These are phyloP conservation scores for Cryomyces minteri DNA, from an alignment of 495 filamentous ascomycete genomes.

Conservation along the genomic window DNA sequence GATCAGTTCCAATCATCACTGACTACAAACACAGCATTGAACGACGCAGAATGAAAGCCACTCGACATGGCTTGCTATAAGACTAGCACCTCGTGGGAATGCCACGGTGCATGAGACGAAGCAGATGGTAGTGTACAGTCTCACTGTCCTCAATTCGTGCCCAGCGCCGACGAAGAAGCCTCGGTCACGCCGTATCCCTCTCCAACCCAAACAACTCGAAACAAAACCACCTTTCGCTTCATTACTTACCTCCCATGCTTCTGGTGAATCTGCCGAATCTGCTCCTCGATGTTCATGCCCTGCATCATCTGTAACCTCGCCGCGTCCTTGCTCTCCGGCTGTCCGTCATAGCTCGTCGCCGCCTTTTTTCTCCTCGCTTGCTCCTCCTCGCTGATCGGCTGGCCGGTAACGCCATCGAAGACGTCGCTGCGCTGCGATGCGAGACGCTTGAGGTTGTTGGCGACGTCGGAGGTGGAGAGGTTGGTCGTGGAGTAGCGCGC, in stretches of 20 bases:
- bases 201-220: no score
- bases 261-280: conserved; percentile 48
- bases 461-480: conserved; percentile 69
- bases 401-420: conserved; percentile 61
- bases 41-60: no score
- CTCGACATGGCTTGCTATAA: no score
- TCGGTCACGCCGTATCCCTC: no score
- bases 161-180: no score
- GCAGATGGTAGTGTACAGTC: no score
- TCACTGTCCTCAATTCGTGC: no score
- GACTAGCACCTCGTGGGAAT: no score
- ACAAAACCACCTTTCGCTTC: no score
- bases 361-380: conserved; percentile 55
- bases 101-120: no score
- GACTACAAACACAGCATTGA: no score
- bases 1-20: no score
- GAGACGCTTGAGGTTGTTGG: conserved; percentile 88
- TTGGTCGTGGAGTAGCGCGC: conserved; percentile 74
- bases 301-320: conserved; percentile 37
- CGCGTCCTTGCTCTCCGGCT: conserved; percentile 36
- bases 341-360: conserved; percentile 46
- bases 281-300: conserved; percentile 50
- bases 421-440: conserved; percentile 82
- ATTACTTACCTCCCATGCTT: conserved; percentile 24
- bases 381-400: conserved; percentile 54